A percentile compares a stretch with the other conserved stretches of the same genome.
phyloP scores from a whole-genome alignment of 129 eudicot genomes.

The Pittosporum tobira region DNA sequence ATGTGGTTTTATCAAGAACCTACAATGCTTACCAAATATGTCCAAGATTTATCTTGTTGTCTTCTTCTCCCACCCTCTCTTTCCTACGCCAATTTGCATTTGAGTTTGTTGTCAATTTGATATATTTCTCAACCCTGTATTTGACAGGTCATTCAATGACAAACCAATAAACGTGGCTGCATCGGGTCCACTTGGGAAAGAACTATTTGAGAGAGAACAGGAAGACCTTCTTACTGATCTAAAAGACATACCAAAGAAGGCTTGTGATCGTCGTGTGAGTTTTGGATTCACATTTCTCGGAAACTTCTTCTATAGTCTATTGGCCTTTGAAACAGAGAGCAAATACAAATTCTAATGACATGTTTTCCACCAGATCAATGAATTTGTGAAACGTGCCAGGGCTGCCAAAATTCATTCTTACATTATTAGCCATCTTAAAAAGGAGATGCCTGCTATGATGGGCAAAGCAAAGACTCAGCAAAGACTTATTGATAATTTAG shows the following conservation, averaged over 20 bases:
- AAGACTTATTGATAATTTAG: conserved; percentile 65
- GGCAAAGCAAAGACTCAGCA: conserved; percentile 90
- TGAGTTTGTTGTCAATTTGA: conserved; percentile 4
- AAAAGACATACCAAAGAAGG: conserved; percentile 92
- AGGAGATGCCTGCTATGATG: conserved; percentile 94
- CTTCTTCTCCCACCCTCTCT: conserved; percentile 4
- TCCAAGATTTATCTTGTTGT: not conserved
- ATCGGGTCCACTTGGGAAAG: conserved; percentile 73
- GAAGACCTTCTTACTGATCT: conserved; percentile 79
- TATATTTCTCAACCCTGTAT: not conserved
- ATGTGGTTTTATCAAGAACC: not conserved
- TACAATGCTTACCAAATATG: not conserved
- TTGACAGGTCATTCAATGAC: conserved; percentile 79
- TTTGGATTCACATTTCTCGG: not conserved
- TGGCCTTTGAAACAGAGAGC: not conserved
- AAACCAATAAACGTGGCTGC: conserved; percentile 55
- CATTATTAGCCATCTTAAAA: conserved; percentile 79
- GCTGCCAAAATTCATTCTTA: conserved; percentile 95
- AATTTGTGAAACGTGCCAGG: conserved; percentile 96
- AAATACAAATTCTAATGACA: not conserved
- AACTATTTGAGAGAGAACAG: conserved; percentile 85
- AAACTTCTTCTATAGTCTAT: not conserved
- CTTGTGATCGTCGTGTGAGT: conserved; percentile 93
- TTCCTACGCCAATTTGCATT: not conserved
- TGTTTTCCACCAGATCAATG: conserved; percentile 55